A percentile compares a stretch with the other conserved stretches of the same genome.
These are phyloP conservation scores for Acorus calamus DNA, from an alignment of 106 monocot species.

Conservation along the genomic window DNA sequence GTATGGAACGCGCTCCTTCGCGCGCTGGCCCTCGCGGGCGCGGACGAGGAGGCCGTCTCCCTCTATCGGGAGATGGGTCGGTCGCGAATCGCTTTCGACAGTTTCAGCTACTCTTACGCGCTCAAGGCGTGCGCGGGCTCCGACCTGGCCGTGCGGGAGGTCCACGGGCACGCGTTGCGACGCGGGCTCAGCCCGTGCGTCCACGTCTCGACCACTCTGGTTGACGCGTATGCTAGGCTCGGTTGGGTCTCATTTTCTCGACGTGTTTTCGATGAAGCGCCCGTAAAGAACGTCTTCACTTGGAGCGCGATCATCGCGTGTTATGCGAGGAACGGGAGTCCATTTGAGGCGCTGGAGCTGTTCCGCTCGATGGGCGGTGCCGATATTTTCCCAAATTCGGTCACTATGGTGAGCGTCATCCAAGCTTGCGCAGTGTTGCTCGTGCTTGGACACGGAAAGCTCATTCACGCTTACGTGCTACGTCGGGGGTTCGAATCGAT, in stretches of 20 bases:
- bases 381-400: constrained; percentile 42
- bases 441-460: constrained; percentile 48
- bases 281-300: constrained; percentile 53
- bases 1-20: constrained; percentile 67
- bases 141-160: constrained; percentile 21
- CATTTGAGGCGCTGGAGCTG: constrained; percentile 43
- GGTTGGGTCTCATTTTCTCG: constrained; percentile 24
- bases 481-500: constrained; percentile 41
- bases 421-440: constrained; percentile 67
- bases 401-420: constrained; percentile 70
- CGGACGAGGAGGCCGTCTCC: constrained; percentile 42
- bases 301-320: constrained; percentile 92
- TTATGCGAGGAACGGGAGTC: constrained; percentile 54
- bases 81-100: constrained; percentile 30
- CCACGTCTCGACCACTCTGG: constrained; percentile 64
- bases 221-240: constrained; percentile 76
- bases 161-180: constrained; percentile 44
- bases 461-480: constrained; percentile 57
- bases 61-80: constrained; percentile 37
- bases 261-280: constrained; percentile 53
- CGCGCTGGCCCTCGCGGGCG: constrained; percentile 36
- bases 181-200: constrained; percentile 25
- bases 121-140: constrained; percentile 74
- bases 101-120: constrained; percentile 50
- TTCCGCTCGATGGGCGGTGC: constrained; percentile 36